Base-by-base conservation (phyloP, 495 filamentous ascomycete genomes). In the Aspergillus taichungensis region DNA sequence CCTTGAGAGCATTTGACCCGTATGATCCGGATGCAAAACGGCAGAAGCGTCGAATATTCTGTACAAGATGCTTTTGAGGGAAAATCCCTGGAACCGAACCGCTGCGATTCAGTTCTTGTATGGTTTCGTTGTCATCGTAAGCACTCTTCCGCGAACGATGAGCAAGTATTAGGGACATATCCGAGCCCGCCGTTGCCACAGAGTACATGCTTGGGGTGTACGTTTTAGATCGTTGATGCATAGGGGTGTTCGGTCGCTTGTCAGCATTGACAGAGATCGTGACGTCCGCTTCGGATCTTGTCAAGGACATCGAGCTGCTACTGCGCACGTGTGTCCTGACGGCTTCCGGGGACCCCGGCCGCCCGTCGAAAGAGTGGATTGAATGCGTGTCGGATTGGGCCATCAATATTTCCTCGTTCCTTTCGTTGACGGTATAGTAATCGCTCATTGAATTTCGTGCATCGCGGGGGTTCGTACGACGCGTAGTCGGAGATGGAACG, bases 11-110 rank as follows among this genome's bases (percentile, higher is more conserved):
- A 47, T 71, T 78, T 3, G 82, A 73, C 1, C 85, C 85, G 46
- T 90, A 90, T 0, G 82, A 80, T 0, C 85, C 85, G 9, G 84
- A 86, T 1, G 85, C 78, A 57, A 87, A 89, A 0, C 84, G 82
- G 62, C 82, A 82, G 53, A 85, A 90, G 30, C 85, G 76, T 12
- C 80, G 71, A 11, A 88, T 78, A 53, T 88, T 89, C 33, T 76
- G 74, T 2, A 85, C 67, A 34, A 89, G 72, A 51, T 85, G 83
- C 37, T 73, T 67, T 11, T 72, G 56, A 1, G 85, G 85, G 44
- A 87, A 88, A 28, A 84, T 76, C 0, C 80, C 77, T 3, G 78
- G 73, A 8, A 83, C 65, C 35, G 66, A 59, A 0, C 82, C 82
- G 11, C 72, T 74, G 6, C 70, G 69, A 27, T 76, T 70, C 5